Conservation (phyloP, 2,329 filamentous ascomycete species). For the Delphinella strobiligena region DNA sequence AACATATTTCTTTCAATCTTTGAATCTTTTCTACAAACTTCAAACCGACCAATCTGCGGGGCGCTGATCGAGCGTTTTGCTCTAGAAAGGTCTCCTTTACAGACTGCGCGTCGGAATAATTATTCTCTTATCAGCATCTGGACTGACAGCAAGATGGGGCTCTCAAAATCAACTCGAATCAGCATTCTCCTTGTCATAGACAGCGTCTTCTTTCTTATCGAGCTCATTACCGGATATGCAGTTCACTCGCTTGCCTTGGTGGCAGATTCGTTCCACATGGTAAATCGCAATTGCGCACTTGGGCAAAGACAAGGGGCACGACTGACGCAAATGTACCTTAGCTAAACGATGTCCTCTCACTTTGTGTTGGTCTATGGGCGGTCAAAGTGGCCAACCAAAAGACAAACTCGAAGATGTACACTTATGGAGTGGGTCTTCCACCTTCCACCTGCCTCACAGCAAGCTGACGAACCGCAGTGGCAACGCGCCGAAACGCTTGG, state of each 20-base stretch:
- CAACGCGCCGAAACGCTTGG: constrained; percentile 94
- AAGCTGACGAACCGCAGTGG: constrained; percentile 48
- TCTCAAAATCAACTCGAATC: constrained; percentile 89
- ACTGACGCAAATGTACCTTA: constrained; percentile 20
- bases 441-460: neutral
- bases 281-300: constrained; percentile 28
- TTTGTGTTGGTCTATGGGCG: constrained; percentile 88
- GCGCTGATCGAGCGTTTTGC: neutral
- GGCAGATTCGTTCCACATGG: constrained; percentile 98
- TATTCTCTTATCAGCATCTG: too few species aligned
- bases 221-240: constrained; percentile 63
- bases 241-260: constrained; percentile 87
- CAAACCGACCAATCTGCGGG: too few species aligned
- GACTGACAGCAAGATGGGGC: constrained; percentile 50
- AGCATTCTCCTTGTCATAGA: constrained; percentile 88
- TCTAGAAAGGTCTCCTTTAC: neutral
- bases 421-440: constrained; percentile 63
- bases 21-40: too few species aligned
- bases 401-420: constrained; percentile 75
- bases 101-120: too few species aligned
- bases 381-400: constrained; percentile 78
- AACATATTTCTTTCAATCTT: too few species aligned
- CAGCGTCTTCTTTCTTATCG: constrained; percentile 76
- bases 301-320: too few species aligned
- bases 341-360: constrained; percentile 94